These are phyloP conservation scores for Globisporangium megalacanthum DNA, from an alignment of 352 stramenopile species.

Conservation along the genomic window DNA sequence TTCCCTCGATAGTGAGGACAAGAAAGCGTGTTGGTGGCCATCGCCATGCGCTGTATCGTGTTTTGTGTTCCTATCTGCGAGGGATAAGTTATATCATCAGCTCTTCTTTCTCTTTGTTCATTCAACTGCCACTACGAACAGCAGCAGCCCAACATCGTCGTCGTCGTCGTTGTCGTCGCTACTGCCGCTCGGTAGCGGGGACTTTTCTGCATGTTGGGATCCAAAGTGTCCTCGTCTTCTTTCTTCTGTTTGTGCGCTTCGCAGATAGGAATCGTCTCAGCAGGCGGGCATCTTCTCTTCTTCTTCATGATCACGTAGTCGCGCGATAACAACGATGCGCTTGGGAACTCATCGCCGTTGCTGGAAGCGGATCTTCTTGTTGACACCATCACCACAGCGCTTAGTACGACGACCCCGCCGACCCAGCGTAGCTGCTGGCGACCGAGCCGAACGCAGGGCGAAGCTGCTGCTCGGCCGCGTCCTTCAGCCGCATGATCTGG, in stretches of 20 bases:
- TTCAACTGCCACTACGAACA: not conserved
- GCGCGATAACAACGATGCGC: not conserved
- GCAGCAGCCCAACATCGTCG: not conserved
- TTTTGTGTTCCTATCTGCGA: slow-evolving; percentile 2
- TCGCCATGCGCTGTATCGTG: slow-evolving; percentile 1
- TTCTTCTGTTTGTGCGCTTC: slow-evolving; percentile 22
- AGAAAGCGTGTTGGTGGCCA: not conserved
- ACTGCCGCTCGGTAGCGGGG: not conserved
- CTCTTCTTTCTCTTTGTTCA: not conserved
- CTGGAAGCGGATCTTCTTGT: not conserved
- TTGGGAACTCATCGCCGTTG: not conserved
- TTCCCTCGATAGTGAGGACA: slow-evolving; percentile 1
- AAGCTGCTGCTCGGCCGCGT: slow-evolving; percentile 16
- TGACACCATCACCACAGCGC: too few relatives aligned
- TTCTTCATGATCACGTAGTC: slow-evolving; percentile 5
- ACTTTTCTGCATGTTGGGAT: slow-evolving; percentile 12
- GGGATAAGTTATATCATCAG: not conserved
- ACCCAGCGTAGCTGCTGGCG: not conserved
- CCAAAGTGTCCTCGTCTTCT: slow-evolving; percentile 14
- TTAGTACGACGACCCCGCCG: slow-evolving; percentile 3
- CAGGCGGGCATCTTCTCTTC: slow-evolving; percentile 4
- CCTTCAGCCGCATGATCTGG: slow-evolving; percentile 56
- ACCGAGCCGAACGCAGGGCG: not conserved
- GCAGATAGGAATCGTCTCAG: slow-evolving; percentile 2
- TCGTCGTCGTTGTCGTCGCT: not conserved